A percentile compares a stretch with the other conserved stretches of the same genome.
phyloP scores from a whole-genome alignment of 495 filamentous ascomycete genomes.

The Gamarada debralockiae region DNA sequence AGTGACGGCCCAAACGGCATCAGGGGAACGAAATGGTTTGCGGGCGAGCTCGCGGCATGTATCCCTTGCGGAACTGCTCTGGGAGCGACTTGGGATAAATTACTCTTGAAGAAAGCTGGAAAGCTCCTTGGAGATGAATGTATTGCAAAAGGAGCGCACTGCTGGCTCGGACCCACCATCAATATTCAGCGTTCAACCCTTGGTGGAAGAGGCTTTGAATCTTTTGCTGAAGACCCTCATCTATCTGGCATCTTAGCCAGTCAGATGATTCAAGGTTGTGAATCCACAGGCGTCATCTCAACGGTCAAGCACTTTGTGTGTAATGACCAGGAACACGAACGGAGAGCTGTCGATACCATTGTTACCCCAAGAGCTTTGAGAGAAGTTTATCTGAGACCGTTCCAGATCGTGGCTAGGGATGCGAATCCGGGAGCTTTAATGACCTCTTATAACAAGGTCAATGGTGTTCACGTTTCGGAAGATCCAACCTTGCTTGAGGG shows the following conservation, averaged over 20 bases:
- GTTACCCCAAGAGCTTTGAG: slow-evolving; percentile 66
- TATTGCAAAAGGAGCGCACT: slow-evolving; percentile 65
- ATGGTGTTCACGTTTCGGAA: slow-evolving; percentile 64
- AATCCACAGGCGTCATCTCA: slow-evolving; percentile 63
- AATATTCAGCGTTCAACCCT: slow-evolving; percentile 71
- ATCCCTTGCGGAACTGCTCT: slow-evolving; percentile 66
- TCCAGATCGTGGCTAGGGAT: slow-evolving; percentile 66
- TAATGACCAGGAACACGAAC: slow-evolving; percentile 73
- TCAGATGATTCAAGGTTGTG: slow-evolving; percentile 60
- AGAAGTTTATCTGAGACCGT: slow-evolving; percentile 72
- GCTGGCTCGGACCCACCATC: slow-evolving; percentile 72
- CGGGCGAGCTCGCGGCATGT: slow-evolving; percentile 62
- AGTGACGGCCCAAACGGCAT: slow-evolving; percentile 34
- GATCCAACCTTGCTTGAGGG: slow-evolving; percentile 56
- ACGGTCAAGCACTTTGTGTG: slow-evolving; percentile 77
- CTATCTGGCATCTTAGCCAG: slow-evolving; percentile 65
- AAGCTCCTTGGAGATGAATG: slow-evolving; percentile 63
- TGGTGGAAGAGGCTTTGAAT: slow-evolving; percentile 75
- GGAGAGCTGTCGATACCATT: slow-evolving; percentile 62
- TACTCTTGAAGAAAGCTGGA: slow-evolving; percentile 57
- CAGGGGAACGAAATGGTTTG: slow-evolving; percentile 53
- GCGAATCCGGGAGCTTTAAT: slow-evolving; percentile 62
- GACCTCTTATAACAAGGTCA: slow-evolving; percentile 72
- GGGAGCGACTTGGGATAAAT: slow-evolving; percentile 66
- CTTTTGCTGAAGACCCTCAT: slow-evolving; percentile 67